A percentile compares a stretch with the other conserved stretches of the same genome.
phyloP scores from a whole-genome alignment of 140 eudicot genomes.

The Cichorium intybus region DNA sequence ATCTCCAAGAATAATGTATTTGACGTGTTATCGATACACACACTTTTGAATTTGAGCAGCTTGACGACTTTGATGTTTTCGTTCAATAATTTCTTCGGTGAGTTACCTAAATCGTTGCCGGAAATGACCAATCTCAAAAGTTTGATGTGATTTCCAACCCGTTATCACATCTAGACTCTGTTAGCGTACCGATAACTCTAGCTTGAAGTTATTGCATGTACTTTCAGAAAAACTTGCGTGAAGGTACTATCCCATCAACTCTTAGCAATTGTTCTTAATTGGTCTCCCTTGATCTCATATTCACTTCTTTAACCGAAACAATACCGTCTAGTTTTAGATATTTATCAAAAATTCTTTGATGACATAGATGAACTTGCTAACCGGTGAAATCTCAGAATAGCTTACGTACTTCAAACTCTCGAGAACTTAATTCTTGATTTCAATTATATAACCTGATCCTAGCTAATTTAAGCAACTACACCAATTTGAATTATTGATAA shows the following conservation, averaged over 20 bases:
- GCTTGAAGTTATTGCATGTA: constrained; percentile 60
- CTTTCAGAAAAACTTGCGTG: constrained; percentile 68
- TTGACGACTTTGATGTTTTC: constrained; percentile 53
- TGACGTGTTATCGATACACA: constrained; percentile 58
- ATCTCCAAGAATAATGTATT: constrained; percentile 44
- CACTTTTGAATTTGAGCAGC: constrained; percentile 41
- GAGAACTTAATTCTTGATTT: constrained; percentile 89
- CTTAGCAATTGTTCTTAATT: constrained; percentile 66
- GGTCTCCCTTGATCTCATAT: constrained; percentile 87
- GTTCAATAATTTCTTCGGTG: constrained; percentile 66
- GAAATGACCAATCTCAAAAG: constrained; percentile 42
- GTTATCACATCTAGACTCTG: constrained; percentile 61
- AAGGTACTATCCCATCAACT: constrained; percentile 61
- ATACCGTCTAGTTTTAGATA: constrained; percentile 77
- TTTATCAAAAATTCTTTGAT: constrained; percentile 63
- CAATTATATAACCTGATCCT: constrained; percentile 71
- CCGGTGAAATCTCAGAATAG: constrained; percentile 85
- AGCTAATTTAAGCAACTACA: constrained; percentile 63
- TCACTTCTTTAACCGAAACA: constrained; percentile 58
- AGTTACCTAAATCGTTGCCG: constrained; percentile 52
- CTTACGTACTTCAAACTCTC: constrained; percentile 45
- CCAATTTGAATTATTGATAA: constrained; percentile 64
- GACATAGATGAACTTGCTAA: constrained; percentile 67
- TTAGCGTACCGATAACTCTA: constrained; percentile 33
- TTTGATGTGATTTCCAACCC: constrained; percentile 84